These are phyloP conservation scores for Tulasnella sp. DNA, from an alignment of 768 basidiomycete species.

Conservation along the genomic window DNA sequence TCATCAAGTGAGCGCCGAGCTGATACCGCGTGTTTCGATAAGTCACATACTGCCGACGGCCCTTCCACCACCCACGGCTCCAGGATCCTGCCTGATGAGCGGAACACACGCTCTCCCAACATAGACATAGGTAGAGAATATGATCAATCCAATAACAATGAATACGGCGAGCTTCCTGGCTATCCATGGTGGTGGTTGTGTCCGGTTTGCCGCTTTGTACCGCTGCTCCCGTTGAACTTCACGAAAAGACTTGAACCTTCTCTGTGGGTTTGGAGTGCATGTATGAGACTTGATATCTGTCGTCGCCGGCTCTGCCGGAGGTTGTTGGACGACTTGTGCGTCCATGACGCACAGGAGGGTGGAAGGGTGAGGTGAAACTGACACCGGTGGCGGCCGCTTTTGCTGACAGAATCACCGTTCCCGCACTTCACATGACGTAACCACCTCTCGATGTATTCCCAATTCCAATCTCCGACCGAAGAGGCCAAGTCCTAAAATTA, in stretches of 20 bases:
- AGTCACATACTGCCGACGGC: constrained; percentile 59
- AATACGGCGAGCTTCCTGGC: constrained; percentile 64
- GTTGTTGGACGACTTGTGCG: background rate
- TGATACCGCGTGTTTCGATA: background rate
- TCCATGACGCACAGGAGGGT: constrained; percentile 4
- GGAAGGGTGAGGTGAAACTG: background rate
- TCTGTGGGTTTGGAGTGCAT: background rate
- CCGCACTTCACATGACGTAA: constrained; percentile 4
- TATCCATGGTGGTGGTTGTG: constrained; percentile 58
- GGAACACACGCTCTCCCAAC: constrained; percentile 65
- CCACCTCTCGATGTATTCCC: background rate
- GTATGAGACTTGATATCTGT: background rate
- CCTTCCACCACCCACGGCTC: constrained; percentile 47
- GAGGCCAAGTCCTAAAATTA: background rate
- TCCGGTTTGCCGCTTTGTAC: constrained; percentile 4
- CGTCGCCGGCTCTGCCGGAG: background rate
- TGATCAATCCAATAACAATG: constrained; percentile 57
- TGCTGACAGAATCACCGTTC: background rate
- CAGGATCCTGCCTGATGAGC: constrained; percentile 53
- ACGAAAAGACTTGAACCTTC: constrained; percentile 11
- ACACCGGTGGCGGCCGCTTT: constrained; percentile 9
- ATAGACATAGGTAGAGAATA: constrained; percentile 73
- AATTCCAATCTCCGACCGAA: background rate
- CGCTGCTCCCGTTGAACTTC: constrained; percentile 12
- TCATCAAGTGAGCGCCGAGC: background rate